phyloP scores from a whole-genome alignment of 2,329 filamentous ascomycete species.

The Bimuria novae-zelandiae region DNA sequence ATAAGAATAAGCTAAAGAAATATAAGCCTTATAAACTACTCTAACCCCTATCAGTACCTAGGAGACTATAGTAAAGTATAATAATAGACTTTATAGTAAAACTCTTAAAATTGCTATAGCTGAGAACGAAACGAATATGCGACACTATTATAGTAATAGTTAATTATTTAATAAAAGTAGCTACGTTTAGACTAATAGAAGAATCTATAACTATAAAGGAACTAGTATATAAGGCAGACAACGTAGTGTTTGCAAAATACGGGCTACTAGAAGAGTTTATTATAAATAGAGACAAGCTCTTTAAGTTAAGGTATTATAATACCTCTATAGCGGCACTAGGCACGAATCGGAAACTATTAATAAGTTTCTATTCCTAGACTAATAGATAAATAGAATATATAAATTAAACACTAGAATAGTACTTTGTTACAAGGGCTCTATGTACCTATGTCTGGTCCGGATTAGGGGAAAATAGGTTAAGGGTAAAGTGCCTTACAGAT shows the following conservation, averaged over 20 bases:
- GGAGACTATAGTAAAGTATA: not conserved
- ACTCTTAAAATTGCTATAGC: too few species aligned
- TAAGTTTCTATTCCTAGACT: slow-evolving; percentile 1
- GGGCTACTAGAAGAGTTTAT: not conserved
- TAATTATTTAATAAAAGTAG: not conserved
- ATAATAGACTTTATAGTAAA: too few species aligned
- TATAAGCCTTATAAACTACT: not conserved
- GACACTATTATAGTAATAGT: not conserved
- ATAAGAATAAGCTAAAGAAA: too few species aligned
- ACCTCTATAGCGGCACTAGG: not conserved
- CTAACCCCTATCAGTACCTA: not conserved
- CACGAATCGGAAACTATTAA: not conserved
- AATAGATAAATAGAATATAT: too few species aligned
- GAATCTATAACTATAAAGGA: not conserved
- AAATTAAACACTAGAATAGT: too few species aligned
- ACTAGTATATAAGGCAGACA: not conserved
- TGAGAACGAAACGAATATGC: not conserved
- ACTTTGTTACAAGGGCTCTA: too few species aligned
- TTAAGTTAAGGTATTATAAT: slow-evolving; percentile 1
- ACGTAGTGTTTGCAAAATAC: not conserved
- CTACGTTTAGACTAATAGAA: not conserved
- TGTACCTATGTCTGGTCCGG: too few species aligned
- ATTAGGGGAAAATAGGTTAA: too few species aligned
- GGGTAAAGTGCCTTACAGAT: too few species aligned
- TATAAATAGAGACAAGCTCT: too few species aligned